phyloP scores from a whole-genome alignment of 1,139 yeast species.

The Geotrichum histeridarum region DNA sequence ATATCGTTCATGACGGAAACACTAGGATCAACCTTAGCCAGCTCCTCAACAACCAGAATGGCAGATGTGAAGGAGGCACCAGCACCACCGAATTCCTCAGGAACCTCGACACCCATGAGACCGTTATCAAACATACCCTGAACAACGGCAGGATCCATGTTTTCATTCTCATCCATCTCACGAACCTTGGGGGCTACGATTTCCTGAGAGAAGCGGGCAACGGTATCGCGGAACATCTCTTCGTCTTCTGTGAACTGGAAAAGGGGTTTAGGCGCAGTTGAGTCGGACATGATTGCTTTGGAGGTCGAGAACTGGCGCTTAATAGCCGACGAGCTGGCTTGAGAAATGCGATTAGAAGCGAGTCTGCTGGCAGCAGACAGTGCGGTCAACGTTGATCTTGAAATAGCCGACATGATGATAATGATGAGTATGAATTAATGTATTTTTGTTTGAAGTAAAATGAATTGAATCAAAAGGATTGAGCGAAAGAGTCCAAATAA shows the following conservation, averaged over 20 bases:
- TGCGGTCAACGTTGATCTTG: slow-evolving; percentile 6
- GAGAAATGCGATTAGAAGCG: not conserved
- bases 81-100: slow-evolving; percentile 44
- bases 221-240: slow-evolving; percentile 40
- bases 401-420: slow-evolving; percentile 6
- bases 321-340: not conserved
- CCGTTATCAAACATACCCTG: slow-evolving; percentile 41
- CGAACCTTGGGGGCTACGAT: slow-evolving; percentile 41
- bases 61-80: slow-evolving; percentile 45
- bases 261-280: slow-evolving; percentile 13
- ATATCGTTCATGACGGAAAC: slow-evolving; percentile 44
- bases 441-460: not conserved
- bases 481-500: not conserved
- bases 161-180: slow-evolving; percentile 44
- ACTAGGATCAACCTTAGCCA: slow-evolving; percentile 44
- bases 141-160: slow-evolving; percentile 39
- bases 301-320: slow-evolving; percentile 6
- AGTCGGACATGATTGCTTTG: not conserved
- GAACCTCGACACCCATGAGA: slow-evolving; percentile 45
- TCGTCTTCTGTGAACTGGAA: slow-evolving; percentile 40
- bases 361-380: slow-evolving; percentile 3
- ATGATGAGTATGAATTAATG: not conserved
- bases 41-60: slow-evolving; percentile 43
- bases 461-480: not conserved
- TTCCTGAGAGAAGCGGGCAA: slow-evolving; percentile 40